Base-by-base conservation (phyloP, 169 alveolate species). In the Babesia caballi region DNA sequence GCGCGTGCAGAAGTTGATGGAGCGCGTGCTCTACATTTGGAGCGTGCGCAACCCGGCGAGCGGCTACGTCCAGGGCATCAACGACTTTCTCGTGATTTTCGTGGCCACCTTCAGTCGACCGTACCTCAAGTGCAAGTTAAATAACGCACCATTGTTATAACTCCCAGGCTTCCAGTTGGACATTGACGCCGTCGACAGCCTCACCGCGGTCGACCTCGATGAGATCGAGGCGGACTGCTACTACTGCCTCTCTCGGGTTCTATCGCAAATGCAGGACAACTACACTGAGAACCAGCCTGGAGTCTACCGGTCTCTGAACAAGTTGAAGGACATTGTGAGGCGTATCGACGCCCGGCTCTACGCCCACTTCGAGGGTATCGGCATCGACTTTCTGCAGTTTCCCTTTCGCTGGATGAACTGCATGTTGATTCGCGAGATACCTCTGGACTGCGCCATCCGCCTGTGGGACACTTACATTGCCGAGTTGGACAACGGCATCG, bases 211-310 rank as follows among this genome's bases (percentile, higher is more conserved):
- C 60, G 90, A 51, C 38, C 76, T 94, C 38, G 70, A 77, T 49
- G 94, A 91, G 71, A 82, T 95, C 25, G 98, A 95, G 88, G 95
- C 94, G 4, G 97, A 91, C 77, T 70, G 93, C 56, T 95, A 90
- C 92, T 91, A 91, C 86, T 93, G 97, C 58, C 92, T 95, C 53
- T 90, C 97, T 19, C 93, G 92, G 73, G 76, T 95, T 42, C 83
- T 94, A 54, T 93, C 92, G 71, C 92, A 91, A 73, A 83, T 94
- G 74, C 96, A 94, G 88, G 98, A 95, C 74, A 92, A 94, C 68
- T 96, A 94, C 86, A 95, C 96, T 5, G 89, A 83, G 69, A 94
- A 94, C 32, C 97, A 94, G 76, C 98, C 99, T 19, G 99, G 99
- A 32, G 95, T 96, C 36, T 96, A 91, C 54, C 85, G 91, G 51